These are phyloP conservation scores for Lecanosticta acicola DNA, from an alignment of 2,329 filamentous ascomycete species.

Conservation along the genomic window DNA sequence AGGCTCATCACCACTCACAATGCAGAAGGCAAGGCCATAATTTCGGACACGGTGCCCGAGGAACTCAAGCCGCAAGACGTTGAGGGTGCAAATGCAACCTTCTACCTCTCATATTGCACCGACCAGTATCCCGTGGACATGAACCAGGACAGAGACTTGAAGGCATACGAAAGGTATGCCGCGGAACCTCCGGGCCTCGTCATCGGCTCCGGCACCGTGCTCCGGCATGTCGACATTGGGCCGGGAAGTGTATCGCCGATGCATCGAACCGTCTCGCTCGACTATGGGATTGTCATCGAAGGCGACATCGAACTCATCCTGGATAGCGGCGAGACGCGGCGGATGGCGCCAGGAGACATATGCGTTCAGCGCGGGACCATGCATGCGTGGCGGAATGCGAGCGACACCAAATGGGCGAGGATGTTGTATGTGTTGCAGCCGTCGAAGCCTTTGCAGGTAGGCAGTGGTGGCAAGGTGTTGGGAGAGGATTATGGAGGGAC, in stretches of 20 bases:
- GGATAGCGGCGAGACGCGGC: conserved; percentile 29
- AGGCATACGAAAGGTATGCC: conserved; percentile 41
- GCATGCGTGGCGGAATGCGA: conserved; percentile 33
- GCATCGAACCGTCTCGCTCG: conserved; percentile 31
- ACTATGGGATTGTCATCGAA: conserved; percentile 32
- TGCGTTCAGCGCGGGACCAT: conserved; percentile 32
- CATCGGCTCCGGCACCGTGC: conserved; percentile 43
- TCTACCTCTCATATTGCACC: conserved; percentile 48
- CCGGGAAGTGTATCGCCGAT: conserved; percentile 26
- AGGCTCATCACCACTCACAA: conserved; percentile 29
- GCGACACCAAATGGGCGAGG: conserved; percentile 26
- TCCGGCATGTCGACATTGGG: conserved; percentile 31
- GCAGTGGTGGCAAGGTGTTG: conserved; percentile 19
- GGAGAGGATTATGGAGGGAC: conserved; percentile 27
- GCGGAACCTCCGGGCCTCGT: conserved; percentile 44
- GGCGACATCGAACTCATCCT: conserved; percentile 31
- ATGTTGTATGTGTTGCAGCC: conserved; percentile 33
- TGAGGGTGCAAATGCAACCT: conserved; percentile 38
- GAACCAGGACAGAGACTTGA: conserved; percentile 42
- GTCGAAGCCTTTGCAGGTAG: conserved; percentile 23
- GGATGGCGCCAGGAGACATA: conserved; percentile 30
- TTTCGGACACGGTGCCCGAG: conserved; percentile 22
- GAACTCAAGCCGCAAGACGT: conserved; percentile 25
- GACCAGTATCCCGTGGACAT: conserved; percentile 44
- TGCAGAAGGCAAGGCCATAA: conserved; percentile 27